Conservation (phyloP, 108 stramenopile genomes). For the Discostella pseudostelligera region DNA sequence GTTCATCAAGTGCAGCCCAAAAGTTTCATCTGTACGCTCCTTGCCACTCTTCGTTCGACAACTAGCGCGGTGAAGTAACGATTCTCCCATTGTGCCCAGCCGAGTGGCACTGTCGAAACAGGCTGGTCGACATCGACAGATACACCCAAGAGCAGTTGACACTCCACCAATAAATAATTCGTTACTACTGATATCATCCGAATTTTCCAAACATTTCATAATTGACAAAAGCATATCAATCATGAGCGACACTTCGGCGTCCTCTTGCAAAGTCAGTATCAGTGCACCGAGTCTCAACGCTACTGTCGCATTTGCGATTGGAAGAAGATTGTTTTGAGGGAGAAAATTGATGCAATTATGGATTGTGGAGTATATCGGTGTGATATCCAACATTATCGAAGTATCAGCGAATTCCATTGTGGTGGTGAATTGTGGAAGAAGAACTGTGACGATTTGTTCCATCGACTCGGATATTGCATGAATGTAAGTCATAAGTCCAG, state of each 20-base stretch:
- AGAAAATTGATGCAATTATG: conserved; percentile 11
- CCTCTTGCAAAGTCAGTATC: conserved; percentile 23
- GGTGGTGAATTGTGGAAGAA: conserved; percentile 31
- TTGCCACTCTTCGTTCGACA: not conserved
- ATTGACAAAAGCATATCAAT: conserved; percentile 14
- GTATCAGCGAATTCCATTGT: not conserved
- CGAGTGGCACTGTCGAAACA: conserved; percentile 1
- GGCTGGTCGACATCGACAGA: conserved; percentile 12
- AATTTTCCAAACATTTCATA: conserved; percentile 11
- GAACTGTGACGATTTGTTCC: conserved; percentile 7
- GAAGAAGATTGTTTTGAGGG: conserved; percentile 4
- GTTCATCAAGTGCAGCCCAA: conserved; percentile 28
- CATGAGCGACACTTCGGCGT: conserved; percentile 9
- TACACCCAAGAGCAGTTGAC: conserved; percentile 25
- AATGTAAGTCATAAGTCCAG: not conserved
- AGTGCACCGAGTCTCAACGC: conserved; percentile 27
- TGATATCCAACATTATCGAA: conserved; percentile 16
- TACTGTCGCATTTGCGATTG: conserved; percentile 15
- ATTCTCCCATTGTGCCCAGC: conserved; percentile 6
- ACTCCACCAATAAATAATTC: conserved; percentile 21
- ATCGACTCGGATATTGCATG: conserved; percentile 11
- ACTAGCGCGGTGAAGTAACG: conserved; percentile 4
- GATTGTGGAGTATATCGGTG: conserved; percentile 22
- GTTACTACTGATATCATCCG: not conserved
- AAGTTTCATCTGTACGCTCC: conserved; percentile 5